Evolutionary conservation across 2,329 filamentous ascomycete species (phyloP), one percentile per base, ranked within the genome.

Genomic region (Paraphoma sp.): DNA sequence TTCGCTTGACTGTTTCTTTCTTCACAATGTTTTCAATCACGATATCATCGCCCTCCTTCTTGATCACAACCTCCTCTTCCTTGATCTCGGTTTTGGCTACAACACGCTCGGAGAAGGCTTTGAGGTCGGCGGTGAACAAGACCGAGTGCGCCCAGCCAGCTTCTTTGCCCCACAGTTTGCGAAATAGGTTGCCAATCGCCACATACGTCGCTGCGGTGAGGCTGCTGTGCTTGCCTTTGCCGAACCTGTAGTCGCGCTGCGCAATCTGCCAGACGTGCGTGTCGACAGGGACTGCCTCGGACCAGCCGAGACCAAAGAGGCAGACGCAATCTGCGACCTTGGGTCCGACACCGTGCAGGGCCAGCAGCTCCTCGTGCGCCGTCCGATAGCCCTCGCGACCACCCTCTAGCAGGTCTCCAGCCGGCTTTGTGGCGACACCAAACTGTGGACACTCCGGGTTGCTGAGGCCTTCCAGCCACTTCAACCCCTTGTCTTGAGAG

Each of bases 211-310:
- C 86, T 72, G 96, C 96, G 12, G 90, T 97, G 60, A 99, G 83
- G 45, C 92, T 94, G 71, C 93, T 94, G 59, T 90, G 84, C 71
- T 92, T 94, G 8, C 86, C 87, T 68, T 88, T 91, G 6, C 92
- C 91, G 68, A 99, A 96, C 56, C 89, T 93, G 79, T 99, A 99
- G 76, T 99, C 95, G 51, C 95, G 85, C 75, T 96, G 92, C 0
- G 95, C 96, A 71, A 99, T 98, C 80, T 98, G 93, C 94, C 93
- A 98, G 11, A 99, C 85, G 78, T 99, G 96, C 1, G 96, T 99
- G 76, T 99, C 95, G 31, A 99, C 91, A 0, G 95, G 95, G 1
- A 99, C 93, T 2, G 93, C 89, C 77, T 98, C 94, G 31, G 90
- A 90, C 94, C 96, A 99, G 29, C 93, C 94, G 12, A 99, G 80